Evolutionary conservation across 495 filamentous ascomycete genomes (phyloP).

Genomic region (Cercophora sp.): DNA sequence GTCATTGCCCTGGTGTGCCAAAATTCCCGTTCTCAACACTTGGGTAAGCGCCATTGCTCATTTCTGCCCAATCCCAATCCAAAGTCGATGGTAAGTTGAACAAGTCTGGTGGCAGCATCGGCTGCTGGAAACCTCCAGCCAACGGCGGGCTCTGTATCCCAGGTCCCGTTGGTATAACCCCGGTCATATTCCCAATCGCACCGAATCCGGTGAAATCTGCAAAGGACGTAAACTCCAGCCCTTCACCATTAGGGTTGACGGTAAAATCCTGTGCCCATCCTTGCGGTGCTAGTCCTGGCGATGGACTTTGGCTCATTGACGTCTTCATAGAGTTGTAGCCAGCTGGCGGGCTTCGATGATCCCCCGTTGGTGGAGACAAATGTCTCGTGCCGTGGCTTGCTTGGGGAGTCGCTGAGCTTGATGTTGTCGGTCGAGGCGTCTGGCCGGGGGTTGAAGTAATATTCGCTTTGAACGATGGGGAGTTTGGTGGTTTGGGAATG

Average conservation of each 20-base stretch:
- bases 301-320: slow-evolving; percentile 27
- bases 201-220: slow-evolving; percentile 46
- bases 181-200: slow-evolving; percentile 13
- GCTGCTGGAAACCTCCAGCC: slow-evolving; percentile 58
- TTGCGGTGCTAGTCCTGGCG: slow-evolving; percentile 27
- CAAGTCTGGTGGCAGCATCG: slow-evolving; percentile 92
- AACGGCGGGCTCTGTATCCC: slow-evolving; percentile 38
- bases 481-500: slow-evolving; percentile 14
- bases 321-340: slow-evolving; percentile 37
- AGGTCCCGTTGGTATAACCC: slow-evolving; percentile 20
- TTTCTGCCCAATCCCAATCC: slow-evolving; percentile 98
- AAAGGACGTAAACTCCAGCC: slow-evolving; percentile 42
- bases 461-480: slow-evolving; percentile 32
- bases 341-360: slow-evolving; percentile 33
- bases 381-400: slow-evolving; percentile 27
- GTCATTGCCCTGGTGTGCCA: too few species aligned
- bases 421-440: slow-evolving; percentile 29
- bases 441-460: too few species aligned
- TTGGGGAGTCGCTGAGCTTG: slow-evolving; percentile 35
- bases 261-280: slow-evolving; percentile 30
- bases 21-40: slow-evolving; percentile 51
- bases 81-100: slow-evolving; percentile 96
- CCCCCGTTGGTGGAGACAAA: slow-evolving; percentile 38
- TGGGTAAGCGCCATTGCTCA: slow-evolving; percentile 56
- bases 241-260: slow-evolving; percentile 17